phyloP scores from a whole-genome alignment of 208 protist species.

The Naegleria lovaniensis region DNA sequence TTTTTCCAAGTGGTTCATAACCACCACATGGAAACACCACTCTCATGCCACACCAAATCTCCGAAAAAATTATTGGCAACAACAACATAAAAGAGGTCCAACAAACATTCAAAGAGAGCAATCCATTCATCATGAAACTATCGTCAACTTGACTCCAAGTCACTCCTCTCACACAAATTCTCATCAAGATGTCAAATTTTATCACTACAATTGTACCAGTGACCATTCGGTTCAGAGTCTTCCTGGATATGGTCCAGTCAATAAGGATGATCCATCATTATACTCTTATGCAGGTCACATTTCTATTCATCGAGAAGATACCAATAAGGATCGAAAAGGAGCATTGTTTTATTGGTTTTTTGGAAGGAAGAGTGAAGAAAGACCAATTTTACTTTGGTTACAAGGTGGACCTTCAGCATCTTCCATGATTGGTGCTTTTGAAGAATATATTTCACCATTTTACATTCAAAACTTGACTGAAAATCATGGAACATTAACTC shows the following conservation, averaged over 20 bases:
- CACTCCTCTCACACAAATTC: too few relatives aligned
- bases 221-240: background rate
- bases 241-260: background rate
- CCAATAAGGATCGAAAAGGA: background rate
- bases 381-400: background rate
- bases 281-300: background rate
- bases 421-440: background rate
- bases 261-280: background rate
- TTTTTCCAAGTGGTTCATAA: too few relatives aligned
- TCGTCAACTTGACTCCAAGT: too few relatives aligned
- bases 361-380: background rate
- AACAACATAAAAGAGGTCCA: too few relatives aligned
- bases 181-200: background rate
- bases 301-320: background rate
- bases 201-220: background rate
- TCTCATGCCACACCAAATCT: too few relatives aligned
- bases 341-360: conserved; percentile 22
- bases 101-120: too few relatives aligned
- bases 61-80: background rate
- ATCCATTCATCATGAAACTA: too few relatives aligned
- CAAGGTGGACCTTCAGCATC: background rate
- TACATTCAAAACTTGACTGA: background rate
- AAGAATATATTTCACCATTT: background rate
- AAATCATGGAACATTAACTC: background rate
- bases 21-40: too few relatives aligned